Evolutionary conservation across 208 protist species (phyloP).

Genomic region (Leishmania mexicana): DNA sequence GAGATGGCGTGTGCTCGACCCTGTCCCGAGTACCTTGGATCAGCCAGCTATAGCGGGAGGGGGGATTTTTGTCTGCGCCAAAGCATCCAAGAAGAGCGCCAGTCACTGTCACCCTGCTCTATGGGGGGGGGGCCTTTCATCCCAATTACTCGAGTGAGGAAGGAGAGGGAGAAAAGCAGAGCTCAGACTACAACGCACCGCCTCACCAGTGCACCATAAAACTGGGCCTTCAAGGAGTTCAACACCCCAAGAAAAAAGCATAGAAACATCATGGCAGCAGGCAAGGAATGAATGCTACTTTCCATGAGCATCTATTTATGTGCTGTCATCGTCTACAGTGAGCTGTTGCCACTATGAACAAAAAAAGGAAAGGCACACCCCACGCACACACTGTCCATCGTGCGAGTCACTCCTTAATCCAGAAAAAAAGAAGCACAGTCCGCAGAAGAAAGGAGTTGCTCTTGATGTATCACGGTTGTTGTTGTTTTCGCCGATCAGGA

Average conservation of each 20-base stretch:
- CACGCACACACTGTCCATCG: constrained; percentile 3
- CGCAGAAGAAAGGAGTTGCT: not conserved
- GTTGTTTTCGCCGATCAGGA: not conserved
- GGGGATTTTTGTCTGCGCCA: not conserved
- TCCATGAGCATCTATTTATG: not conserved
- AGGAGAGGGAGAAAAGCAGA: not conserved
- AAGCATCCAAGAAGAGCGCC: not conserved
- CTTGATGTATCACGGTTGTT: not conserved
- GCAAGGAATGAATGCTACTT: not conserved
- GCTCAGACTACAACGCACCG: not conserved
- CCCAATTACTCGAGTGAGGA: not conserved
- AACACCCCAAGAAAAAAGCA: not conserved
- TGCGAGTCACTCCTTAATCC: not conserved
- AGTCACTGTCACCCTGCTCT: not conserved
- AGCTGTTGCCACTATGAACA: not conserved
- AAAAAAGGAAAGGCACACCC: not conserved
- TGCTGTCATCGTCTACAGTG: not conserved
- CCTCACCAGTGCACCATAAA: not conserved
- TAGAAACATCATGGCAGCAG: not conserved
- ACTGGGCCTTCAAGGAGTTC: not conserved
- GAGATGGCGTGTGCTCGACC: not conserved
- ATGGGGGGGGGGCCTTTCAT: not conserved
- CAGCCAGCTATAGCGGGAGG: not conserved
- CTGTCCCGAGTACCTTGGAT: not conserved
- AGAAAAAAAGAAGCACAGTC: not conserved